phyloP scores from a whole-genome alignment of 306 rosid species.

The Prinsepia uniflora region DNA sequence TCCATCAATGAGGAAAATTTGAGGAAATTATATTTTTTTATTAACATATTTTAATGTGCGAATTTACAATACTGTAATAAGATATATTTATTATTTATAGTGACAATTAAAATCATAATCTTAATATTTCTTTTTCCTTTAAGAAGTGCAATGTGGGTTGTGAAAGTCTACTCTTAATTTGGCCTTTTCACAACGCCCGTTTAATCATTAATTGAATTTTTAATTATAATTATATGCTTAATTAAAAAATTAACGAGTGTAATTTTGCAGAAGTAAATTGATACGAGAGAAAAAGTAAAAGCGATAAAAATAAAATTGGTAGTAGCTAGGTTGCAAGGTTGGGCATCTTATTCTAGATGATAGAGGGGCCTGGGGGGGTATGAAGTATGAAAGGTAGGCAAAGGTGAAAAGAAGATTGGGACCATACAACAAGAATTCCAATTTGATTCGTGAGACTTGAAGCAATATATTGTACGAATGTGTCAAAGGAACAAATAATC shows the following conservation, averaged over 20 bases:
- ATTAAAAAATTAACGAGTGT: no score
- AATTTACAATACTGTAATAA: no score
- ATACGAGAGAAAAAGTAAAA: neutral
- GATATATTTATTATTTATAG: neutral
- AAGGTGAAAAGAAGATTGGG: constrained; percentile 16
- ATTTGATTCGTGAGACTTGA: constrained; percentile 4
- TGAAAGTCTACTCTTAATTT: no score
- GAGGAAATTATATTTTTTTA: no score
- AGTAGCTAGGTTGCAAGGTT: neutral
- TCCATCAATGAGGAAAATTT: no score
- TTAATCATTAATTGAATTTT: no score
- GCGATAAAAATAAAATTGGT: neutral
- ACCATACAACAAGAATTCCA: constrained; percentile 8
- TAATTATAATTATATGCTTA: no score
- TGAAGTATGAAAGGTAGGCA: neutral
- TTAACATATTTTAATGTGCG: no score
- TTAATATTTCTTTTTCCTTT: neutral
- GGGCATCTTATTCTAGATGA: neutral
- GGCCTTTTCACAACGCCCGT: no score
- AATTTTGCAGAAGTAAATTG: no score
- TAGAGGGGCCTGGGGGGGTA: no score
- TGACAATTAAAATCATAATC: neutral
- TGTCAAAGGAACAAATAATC: constrained; percentile 5
- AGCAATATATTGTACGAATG: constrained; percentile 5
- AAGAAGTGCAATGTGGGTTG: neutral